Evolutionary conservation across 139 green algal species (phyloP).

Genomic region (Nannochloris sp.): DNA sequence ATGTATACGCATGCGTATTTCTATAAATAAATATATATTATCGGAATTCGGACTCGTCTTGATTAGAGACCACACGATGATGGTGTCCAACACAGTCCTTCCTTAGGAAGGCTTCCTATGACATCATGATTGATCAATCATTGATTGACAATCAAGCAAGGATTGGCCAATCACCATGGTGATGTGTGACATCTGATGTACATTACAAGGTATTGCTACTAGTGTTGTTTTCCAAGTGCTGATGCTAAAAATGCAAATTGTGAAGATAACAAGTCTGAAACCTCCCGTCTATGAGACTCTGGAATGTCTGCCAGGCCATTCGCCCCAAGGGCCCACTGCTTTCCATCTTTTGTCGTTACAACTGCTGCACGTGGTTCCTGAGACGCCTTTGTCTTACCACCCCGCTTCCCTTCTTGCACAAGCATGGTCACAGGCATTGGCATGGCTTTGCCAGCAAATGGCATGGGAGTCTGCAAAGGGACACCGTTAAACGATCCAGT

Average conservation of each 20-base stretch:
- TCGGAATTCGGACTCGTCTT: too few relatives aligned
- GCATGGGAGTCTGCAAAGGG: slow-evolving; percentile 32
- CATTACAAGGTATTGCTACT: neutral
- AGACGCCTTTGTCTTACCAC: slow-evolving; percentile 20
- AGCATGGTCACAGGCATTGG: slow-evolving; percentile 24
- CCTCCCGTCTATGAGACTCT: slow-evolving; percentile 22
- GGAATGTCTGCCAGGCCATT: slow-evolving; percentile 17
- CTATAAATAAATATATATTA: too few relatives aligned
- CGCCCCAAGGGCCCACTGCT: slow-evolving; percentile 27
- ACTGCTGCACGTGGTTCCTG: slow-evolving; percentile 17
- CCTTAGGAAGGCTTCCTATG: too few relatives aligned
- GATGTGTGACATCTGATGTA: neutral
- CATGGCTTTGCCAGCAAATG: slow-evolving; percentile 23
- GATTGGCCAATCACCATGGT: too few relatives aligned
- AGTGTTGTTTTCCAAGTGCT: slow-evolving; percentile 23
- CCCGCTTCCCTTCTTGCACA: slow-evolving; percentile 15
- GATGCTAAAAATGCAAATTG: slow-evolving; percentile 35
- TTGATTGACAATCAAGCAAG: too few relatives aligned
- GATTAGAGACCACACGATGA: too few relatives aligned
- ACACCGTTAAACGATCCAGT: slow-evolving; percentile 12
- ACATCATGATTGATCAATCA: too few relatives aligned
- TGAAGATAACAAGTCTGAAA: slow-evolving; percentile 19
- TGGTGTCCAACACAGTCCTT: too few relatives aligned
- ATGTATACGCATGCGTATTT: too few relatives aligned
- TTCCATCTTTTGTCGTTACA: slow-evolving; percentile 25